Conservation (phyloP, 2,329 filamentous ascomycete species). For the Alternaria conjuncta region DNA sequence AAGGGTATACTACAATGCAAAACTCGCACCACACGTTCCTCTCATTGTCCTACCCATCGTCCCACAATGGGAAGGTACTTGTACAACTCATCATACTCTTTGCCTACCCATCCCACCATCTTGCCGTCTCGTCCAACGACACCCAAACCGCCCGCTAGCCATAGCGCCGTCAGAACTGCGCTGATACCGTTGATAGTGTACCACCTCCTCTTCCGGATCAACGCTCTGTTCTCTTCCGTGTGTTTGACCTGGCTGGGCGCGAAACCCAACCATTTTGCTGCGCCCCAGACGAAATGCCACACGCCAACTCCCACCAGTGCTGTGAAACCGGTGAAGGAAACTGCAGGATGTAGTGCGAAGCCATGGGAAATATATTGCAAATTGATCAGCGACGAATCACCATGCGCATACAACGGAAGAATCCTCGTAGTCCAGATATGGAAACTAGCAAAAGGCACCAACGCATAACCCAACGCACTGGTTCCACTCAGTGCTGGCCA, state of each 20-base stretch:
- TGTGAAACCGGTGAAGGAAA: slow-evolving; percentile 73
- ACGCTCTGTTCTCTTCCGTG: slow-evolving; percentile 57
- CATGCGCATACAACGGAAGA: slow-evolving; percentile 77
- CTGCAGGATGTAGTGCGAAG: slow-evolving; percentile 72
- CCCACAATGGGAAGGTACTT: slow-evolving; percentile 64
- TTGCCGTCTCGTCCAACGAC: slow-evolving; percentile 75
- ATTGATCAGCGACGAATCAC: slow-evolving; percentile 84
- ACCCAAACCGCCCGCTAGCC: slow-evolving; percentile 81
- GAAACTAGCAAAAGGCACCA: slow-evolving; percentile 69
- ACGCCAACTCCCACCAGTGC: slow-evolving; percentile 71
- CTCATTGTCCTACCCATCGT: slow-evolving; percentile 52
- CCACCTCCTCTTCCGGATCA: slow-evolving; percentile 69
- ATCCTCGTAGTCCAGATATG: slow-evolving; percentile 80
- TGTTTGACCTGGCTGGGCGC: slow-evolving; percentile 63
- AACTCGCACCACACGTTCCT: slow-evolving; percentile 1
- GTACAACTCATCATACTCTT: slow-evolving; percentile 78
- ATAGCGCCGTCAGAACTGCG: slow-evolving; percentile 66
- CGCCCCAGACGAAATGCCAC: slow-evolving; percentile 84
- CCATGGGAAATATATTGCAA: slow-evolving; percentile 85
- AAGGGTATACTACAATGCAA: slow-evolving; percentile 33
- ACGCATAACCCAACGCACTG: slow-evolving; percentile 73
- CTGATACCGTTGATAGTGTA: slow-evolving; percentile 72
- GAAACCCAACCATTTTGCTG: slow-evolving; percentile 78
- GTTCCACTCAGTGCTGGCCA: slow-evolving; percentile 78
- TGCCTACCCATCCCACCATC: slow-evolving; percentile 79